These are phyloP conservation scores for Escovopsis weberi DNA, from an alignment of 2,329 filamentous ascomycete genomes.

Conservation along the genomic window DNA sequence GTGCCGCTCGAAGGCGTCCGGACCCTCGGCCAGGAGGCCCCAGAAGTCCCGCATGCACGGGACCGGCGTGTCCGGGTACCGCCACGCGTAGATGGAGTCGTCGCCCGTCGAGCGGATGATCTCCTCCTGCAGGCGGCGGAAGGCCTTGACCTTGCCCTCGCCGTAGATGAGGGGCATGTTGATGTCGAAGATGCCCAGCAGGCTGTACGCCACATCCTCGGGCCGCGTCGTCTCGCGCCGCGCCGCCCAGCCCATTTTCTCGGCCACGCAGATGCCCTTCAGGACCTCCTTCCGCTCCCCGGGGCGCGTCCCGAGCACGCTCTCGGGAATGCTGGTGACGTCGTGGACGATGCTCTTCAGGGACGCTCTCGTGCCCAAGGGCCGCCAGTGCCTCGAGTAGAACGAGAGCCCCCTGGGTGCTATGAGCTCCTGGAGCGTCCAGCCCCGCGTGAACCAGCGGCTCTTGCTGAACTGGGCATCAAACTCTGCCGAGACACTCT, in stretches of 20 bases:
- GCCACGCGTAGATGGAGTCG: conserved; percentile 17
- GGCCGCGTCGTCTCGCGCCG: conserved; percentile 13
- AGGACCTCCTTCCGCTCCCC: conserved; percentile 2
- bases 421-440: conserved; percentile 17
- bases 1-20: conserved; percentile 13
- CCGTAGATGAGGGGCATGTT: conserved; percentile 20
- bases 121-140: conserved; percentile 15
- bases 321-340: conserved; percentile 9
- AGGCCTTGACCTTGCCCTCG: conserved; percentile 15
- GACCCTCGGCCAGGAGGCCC: conserved; percentile 14
- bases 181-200: conserved; percentile 19
- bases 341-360: conserved; percentile 8
- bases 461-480: conserved; percentile 5
- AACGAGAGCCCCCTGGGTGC: conserved; percentile 13
- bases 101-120: conserved; percentile 16
- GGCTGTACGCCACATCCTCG: conserved; percentile 19
- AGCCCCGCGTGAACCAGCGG: conserved; percentile 15
- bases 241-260: conserved; percentile 18
- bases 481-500: too few species aligned
- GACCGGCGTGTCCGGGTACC: conserved; percentile 6
- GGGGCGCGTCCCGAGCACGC: conserved; percentile 7
- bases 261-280: conserved; percentile 10
- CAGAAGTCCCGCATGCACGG: conserved; percentile 8
- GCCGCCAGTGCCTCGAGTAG: conserved; percentile 11
- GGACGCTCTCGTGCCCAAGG: conserved; percentile 8